These are phyloP conservation scores for Hanseniaspora opuntiae DNA, from an alignment of 805 yeast species.

Conservation along the genomic window DNA sequence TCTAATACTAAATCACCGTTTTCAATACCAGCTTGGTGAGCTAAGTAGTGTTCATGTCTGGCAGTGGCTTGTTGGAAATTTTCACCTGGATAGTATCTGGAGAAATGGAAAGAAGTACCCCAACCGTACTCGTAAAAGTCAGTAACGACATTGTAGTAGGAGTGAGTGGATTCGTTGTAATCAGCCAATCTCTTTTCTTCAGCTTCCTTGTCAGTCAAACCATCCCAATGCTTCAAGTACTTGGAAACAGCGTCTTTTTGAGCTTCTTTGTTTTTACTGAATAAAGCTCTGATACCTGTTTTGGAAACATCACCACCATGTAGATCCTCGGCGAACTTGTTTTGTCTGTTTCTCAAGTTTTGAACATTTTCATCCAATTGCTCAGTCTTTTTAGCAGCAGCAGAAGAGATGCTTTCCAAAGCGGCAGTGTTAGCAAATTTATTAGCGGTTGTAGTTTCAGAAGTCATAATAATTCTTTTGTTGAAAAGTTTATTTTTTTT, in stretches of 20 bases:
- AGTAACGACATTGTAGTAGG: conserved; percentile 91
- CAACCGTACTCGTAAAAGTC: conserved; percentile 98
- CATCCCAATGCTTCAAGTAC: conserved; percentile 95
- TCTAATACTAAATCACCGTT: conserved; percentile 81
- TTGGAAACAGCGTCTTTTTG: conserved; percentile 74
- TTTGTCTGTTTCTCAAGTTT: conserved; percentile 27
- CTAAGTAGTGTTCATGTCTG: conserved; percentile 91
- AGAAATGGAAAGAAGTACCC: conserved; percentile 97
- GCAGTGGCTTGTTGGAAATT: conserved; percentile 89
- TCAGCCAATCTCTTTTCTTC: conserved; percentile 64
- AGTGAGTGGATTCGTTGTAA: conserved; percentile 82
- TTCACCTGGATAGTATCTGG: conserved; percentile 86
- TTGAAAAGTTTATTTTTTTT: neutral
- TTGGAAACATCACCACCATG: conserved; percentile 64
- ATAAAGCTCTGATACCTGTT: conserved; percentile 63
- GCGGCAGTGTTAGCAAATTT: conserved; percentile 5
- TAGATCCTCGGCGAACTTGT: conserved; percentile 65
- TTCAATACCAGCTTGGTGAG: conserved; percentile 66
- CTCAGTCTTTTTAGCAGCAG: neutral
- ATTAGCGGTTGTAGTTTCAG: neutral
- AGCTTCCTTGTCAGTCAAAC: conserved; percentile 61
- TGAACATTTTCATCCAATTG: neutral
- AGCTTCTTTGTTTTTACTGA: conserved; percentile 65
- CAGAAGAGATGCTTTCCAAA: conserved; percentile 5
- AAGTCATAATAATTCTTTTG: conserved; percentile 2